Conservation (phyloP, 1,284 basidiomycete species). For the Schizopora paradoxa region DNA sequence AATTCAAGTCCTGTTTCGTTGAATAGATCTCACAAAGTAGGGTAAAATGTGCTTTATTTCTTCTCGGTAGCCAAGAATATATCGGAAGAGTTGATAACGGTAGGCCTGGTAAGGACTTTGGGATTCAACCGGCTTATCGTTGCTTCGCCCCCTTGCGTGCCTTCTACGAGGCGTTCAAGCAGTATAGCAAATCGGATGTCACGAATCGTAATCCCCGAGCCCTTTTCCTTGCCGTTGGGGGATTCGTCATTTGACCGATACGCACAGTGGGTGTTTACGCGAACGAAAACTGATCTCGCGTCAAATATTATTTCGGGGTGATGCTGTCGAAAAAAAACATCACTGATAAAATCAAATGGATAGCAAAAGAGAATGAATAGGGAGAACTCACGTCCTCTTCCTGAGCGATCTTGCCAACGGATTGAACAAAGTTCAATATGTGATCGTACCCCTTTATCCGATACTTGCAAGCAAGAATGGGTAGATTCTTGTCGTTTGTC, state of each 20-base stretch:
- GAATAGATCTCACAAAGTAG: not conserved
- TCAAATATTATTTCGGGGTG: slow-evolving; percentile 5
- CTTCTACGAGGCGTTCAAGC: not conserved
- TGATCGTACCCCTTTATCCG: slow-evolving; percentile 27
- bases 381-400: slow-evolving; percentile 16
- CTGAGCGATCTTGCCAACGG: slow-evolving; percentile 18
- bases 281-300: slow-evolving; percentile 26
- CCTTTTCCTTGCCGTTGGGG: slow-evolving; percentile 17
- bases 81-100: too few species aligned
- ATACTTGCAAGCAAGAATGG: slow-evolving; percentile 24
- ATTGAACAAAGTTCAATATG: not conserved
- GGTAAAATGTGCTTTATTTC: not conserved
- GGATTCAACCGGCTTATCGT: not conserved
- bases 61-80: not conserved
- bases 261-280: slow-evolving; percentile 34
- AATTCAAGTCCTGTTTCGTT: not conserved
- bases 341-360: too few species aligned
- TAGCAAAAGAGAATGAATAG: slow-evolving; percentile 6
- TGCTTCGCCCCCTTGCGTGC: not conserved
- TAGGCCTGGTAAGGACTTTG: too few species aligned
- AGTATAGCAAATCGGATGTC: slow-evolving; percentile 37
- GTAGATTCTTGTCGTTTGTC: slow-evolving; percentile 25
- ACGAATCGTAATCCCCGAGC: slow-evolving; percentile 44
- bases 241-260: slow-evolving; percentile 19
- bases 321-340: slow-evolving; percentile 7